These are phyloP conservation scores for Xylariomycetidae sp. DNA, from an alignment of 2,329 filamentous ascomycete genomes.

Conservation along the genomic window DNA sequence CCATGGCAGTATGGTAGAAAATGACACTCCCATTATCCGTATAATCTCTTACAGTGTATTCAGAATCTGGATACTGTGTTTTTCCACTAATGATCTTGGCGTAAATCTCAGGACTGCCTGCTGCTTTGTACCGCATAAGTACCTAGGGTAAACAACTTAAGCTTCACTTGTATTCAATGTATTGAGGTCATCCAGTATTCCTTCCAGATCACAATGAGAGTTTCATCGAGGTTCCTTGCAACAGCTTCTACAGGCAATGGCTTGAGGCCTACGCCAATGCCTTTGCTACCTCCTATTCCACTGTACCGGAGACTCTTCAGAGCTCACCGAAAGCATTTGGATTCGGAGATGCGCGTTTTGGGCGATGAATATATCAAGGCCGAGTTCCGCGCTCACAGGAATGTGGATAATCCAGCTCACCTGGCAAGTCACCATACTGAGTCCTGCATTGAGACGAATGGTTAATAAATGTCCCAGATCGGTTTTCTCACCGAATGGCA, in stretches of 20 bases:
- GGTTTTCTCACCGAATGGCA: conserved; percentile 98
- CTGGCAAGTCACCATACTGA: conserved; percentile 52
- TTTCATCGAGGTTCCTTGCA: conserved; percentile 19
- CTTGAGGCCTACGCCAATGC: conserved; percentile 38
- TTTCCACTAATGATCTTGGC: too few species aligned
- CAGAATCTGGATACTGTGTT: too few species aligned
- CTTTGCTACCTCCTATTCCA: conserved; percentile 80
- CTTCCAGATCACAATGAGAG: conserved; percentile 19
- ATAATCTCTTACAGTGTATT: too few species aligned
- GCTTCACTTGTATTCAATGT: too few species aligned
- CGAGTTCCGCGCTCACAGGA: conserved; percentile 81
- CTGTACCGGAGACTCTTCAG: conserved; percentile 86
- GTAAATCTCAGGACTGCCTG: too few species aligned
- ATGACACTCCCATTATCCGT: too few species aligned
- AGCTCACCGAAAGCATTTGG: conserved; percentile 76
- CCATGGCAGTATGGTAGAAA: too few species aligned
- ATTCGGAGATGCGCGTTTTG: conserved; percentile 68
- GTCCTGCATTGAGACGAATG: too few species aligned
- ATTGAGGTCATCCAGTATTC: not conserved
- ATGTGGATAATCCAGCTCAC: conserved; percentile 86
- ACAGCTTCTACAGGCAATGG: conserved; percentile 20
- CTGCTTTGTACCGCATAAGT: too few species aligned
- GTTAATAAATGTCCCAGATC: conserved; percentile 69
- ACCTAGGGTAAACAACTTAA: too few species aligned
- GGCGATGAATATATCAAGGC: conserved; percentile 92